Base-by-base conservation (phyloP, 305 asterid genomes). In the Striga hermonthica region DNA sequence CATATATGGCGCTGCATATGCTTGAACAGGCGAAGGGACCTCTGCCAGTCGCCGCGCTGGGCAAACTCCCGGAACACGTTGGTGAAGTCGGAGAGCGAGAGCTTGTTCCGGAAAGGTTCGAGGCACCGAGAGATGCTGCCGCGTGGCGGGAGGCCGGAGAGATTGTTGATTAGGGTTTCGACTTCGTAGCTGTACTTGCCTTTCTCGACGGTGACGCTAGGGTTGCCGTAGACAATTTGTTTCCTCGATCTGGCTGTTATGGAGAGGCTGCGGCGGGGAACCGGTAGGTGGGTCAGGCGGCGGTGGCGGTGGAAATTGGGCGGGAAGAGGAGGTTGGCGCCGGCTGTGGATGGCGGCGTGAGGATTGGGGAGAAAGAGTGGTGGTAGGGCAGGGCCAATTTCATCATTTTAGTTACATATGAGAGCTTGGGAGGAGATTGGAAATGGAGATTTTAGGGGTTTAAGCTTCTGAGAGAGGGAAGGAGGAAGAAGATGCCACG, bases 111-210 rank as follows among this genome's bases (percentile, higher is more conserved):
- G 84, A 90, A 88, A n/a, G 92, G 47, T 57, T 90, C 98, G 31
- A 92, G 90, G 72, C 97, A 90, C 8, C 98, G 90, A 9, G 97
- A 96, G 53, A 90, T 88, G 87, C 98, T 93, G 60, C 98, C 98
- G 14, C 98, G 96, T 9, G 99, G 98, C 7, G 99, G 97, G 56
- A 93, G 89, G 75, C 95, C 82, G 31, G 99, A 86, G 67, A 93
- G 97, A 79, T 93, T 93, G 81, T 93, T 84, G 82, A 93, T 90
- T 70, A 93, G 86, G 66, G 97, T 87, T 80, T 93, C 97, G 36
- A 93, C 97, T 72, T 90, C 95, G 82, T 93, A 93, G 76, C 88
- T 78, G 72, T 90, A 93, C 76, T 90, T 93, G 7, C 97, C 98
- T 70, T 90, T 88, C 79, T 90, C 96, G 60, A 93, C 95, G n/a